A percentile compares a stretch with the other conserved stretches of the same genome.
Conservation (phyloP, 768 basidiomycete genomes). For the Kwoniella sp. region DNA sequence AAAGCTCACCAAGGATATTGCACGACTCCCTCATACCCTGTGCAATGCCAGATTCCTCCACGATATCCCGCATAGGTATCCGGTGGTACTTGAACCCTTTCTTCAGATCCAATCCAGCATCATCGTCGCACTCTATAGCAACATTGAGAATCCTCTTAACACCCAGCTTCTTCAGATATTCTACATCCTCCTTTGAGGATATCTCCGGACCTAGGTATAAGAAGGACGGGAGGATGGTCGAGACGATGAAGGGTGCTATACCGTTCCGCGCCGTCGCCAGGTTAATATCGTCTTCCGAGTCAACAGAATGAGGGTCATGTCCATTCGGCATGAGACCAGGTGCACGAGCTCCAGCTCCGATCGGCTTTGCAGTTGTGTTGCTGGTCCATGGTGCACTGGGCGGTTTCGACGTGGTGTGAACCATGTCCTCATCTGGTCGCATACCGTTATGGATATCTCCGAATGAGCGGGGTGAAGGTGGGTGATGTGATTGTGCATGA, state of each 20-base stretch:
- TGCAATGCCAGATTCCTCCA: slow-evolving; percentile 87
- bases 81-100: slow-evolving; percentile 76
- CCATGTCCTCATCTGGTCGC: slow-evolving; percentile 38
- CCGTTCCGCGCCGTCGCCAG: slow-evolving; percentile 26
- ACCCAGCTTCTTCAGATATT: slow-evolving; percentile 71
- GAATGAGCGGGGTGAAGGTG: slow-evolving; percentile 44
- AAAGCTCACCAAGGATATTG: slow-evolving; percentile 73
- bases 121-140: slow-evolving; percentile 79
- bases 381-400: slow-evolving; percentile 2
- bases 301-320: neutral
- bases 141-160: slow-evolving; percentile 88
- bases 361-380: neutral
- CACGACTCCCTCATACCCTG: slow-evolving; percentile 81
- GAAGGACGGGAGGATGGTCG: slow-evolving; percentile 87
- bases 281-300: slow-evolving; percentile 7
- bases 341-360: neutral
- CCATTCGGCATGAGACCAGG: neutral
- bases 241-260: slow-evolving; percentile 67
- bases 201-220: slow-evolving; percentile 89
- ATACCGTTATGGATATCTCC: slow-evolving; percentile 29
- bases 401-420: neutral
- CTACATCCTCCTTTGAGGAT: slow-evolving; percentile 71
- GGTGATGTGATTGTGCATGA: slow-evolving; percentile 34
- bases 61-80: slow-evolving; percentile 91
- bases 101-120: slow-evolving; percentile 69